These are phyloP conservation scores for Rubroshorea leprosula DNA, from an alignment of 345 rosid genomes.

Conservation along the genomic window DNA sequence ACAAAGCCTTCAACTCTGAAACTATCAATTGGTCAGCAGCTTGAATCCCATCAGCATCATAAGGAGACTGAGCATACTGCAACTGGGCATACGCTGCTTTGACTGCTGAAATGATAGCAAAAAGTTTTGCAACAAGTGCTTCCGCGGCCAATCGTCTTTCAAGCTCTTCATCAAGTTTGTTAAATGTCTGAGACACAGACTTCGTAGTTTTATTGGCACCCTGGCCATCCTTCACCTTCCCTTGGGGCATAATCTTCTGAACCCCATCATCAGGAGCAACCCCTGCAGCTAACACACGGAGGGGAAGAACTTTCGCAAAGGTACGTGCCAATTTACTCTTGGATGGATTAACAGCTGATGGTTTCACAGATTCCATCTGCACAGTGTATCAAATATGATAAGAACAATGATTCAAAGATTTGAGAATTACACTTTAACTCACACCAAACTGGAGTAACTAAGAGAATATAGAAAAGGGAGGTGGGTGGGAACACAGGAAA, in stretches of 20 bases:
- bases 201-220: constrained; percentile 19
- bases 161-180: constrained; percentile 38
- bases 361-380: constrained; percentile 77
- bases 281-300: constrained; percentile 42
- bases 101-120: constrained; percentile 65
- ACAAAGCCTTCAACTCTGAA: constrained; percentile 55
- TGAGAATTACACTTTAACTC: background rate
- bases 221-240: constrained; percentile 31
- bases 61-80: constrained; percentile 82
- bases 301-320: constrained; percentile 63
- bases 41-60: constrained; percentile 68
- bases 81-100: constrained; percentile 76
- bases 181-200: constrained; percentile 40
- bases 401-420: background rate
- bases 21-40: constrained; percentile 56
- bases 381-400: background rate
- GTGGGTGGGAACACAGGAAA: background rate
- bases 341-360: constrained; percentile 41
- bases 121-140: constrained; percentile 67
- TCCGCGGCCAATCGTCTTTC: constrained; percentile 38
- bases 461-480: background rate
- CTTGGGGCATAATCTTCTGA: constrained; percentile 37
- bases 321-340: constrained; percentile 64
- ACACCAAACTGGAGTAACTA: background rate
- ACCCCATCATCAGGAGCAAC: constrained; percentile 52